Evolutionary conservation across 2,329 filamentous ascomycete genomes (phyloP).

Genomic region (Diplodia mutila): DNA sequence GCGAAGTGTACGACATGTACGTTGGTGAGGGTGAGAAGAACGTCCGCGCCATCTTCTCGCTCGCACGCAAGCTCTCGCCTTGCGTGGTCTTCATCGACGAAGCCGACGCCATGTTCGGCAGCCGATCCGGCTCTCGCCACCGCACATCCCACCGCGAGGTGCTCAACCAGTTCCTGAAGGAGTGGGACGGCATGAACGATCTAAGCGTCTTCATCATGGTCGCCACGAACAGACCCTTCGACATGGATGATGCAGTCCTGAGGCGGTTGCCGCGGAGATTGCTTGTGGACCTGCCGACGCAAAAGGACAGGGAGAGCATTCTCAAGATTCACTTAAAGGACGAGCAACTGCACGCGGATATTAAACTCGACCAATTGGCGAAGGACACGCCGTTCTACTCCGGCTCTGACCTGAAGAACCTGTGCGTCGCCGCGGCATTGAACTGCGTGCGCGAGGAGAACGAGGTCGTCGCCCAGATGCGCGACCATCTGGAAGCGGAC

Average conservation of each 20-base stretch:
- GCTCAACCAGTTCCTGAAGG: constrained; percentile 94
- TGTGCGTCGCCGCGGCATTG: constrained; percentile 78
- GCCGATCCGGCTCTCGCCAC: constrained; percentile 67
- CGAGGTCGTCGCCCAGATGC: constrained; percentile 34
- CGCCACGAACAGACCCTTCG: constrained; percentile 92
- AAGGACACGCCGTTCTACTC: constrained; percentile 75
- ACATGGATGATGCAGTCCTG: constrained; percentile 86
- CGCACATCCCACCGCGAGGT: constrained; percentile 80
- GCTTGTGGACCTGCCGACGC: constrained; percentile 72
- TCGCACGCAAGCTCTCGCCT: constrained; percentile 88
- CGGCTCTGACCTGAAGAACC: constrained; percentile 81
- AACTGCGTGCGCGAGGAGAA: constrained; percentile 78
- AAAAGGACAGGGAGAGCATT: constrained; percentile 68
- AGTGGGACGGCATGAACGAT: constrained; percentile 91
- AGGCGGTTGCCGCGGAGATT: constrained; percentile 74
- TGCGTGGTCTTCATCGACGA: constrained; percentile 97
- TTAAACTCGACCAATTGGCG: constrained; percentile 67
- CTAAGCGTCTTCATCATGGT: constrained; percentile 96
- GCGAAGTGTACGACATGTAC: constrained; percentile 94
- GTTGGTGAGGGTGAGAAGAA: constrained; percentile 97
- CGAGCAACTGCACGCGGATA: constrained; percentile 64
- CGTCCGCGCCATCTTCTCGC: constrained; percentile 84
- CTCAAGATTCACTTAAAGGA: constrained; percentile 71
- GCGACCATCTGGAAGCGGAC: background rate
- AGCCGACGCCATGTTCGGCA: constrained; percentile 87